A percentile compares a stretch with the other conserved stretches of the same genome.
Evolutionary conservation across 257 asterid genomes (phyloP).

Genomic region (Thymus mandschuricus): DNA sequence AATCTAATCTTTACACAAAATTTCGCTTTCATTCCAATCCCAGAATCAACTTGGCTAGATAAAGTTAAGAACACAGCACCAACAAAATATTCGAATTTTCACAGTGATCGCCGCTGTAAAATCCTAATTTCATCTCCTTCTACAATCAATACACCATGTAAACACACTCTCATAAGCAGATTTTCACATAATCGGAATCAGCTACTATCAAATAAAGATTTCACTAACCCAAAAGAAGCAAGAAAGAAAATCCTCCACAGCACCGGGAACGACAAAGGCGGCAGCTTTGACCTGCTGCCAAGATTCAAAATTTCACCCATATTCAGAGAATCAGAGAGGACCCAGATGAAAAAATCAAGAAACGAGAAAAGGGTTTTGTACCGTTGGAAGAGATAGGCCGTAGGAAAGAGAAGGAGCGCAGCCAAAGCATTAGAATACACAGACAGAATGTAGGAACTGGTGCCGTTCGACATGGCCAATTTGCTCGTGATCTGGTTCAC

Average conservation of each 20-base stretch:
- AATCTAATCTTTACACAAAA: neutral
- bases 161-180: neutral
- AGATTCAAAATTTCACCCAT: neutral
- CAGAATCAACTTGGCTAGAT: neutral
- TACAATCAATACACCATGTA: neutral
- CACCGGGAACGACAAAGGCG: conserved; percentile 47
- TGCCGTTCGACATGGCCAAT: conserved; percentile 53
- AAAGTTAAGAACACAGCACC: too few species aligned
- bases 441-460: conserved; percentile 48
- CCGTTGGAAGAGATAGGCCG: conserved; percentile 54
- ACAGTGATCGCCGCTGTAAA: too few species aligned
- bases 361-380: neutral
- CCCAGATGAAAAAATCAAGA: neutral
- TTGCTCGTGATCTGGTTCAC: conserved; percentile 51
- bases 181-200: neutral
- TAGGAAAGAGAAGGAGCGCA: conserved; percentile 48
- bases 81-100: too few species aligned
- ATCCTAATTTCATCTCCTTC: too few species aligned
- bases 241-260: conserved; percentile 59
- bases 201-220: conserved; percentile 1
- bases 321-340: conserved; percentile 8
- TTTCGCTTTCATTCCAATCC: too few species aligned
- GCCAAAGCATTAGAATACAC: conserved; percentile 56
- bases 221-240: conserved; percentile 59
- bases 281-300: conserved; percentile 48